Conservation (phyloP, 1,139 yeast genomes). For the Magnusiomyces sp. region DNA sequence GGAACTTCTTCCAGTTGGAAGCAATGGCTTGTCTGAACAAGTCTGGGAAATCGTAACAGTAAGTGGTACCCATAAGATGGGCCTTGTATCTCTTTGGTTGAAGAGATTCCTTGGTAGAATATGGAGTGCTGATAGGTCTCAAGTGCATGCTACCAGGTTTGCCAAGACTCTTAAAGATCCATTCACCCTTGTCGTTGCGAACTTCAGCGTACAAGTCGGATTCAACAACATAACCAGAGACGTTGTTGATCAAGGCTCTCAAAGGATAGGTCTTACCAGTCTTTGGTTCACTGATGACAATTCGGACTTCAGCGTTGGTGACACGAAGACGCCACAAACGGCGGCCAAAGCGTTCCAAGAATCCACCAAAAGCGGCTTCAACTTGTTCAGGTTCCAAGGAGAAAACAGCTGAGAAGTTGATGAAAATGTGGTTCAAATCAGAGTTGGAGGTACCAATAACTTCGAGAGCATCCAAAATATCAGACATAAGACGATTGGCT, state of each 20-base stretch:
- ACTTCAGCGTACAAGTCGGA: slow-evolving; percentile 92
- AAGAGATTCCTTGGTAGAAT: slow-evolving; percentile 94
- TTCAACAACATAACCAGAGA: slow-evolving; percentile 94
- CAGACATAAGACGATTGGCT: slow-evolving; percentile 92
- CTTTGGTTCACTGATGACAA: slow-evolving; percentile 82
- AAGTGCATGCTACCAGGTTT: slow-evolving; percentile 95
- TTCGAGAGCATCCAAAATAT: slow-evolving; percentile 89
- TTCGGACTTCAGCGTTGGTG: slow-evolving; percentile 94
- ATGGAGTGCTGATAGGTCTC: slow-evolving; percentile 91
- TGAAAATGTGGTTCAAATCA: slow-evolving; percentile 92
- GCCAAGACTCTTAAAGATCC: slow-evolving; percentile 85
- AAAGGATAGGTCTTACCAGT: slow-evolving; percentile 85
- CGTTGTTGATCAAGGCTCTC: slow-evolving; percentile 92
- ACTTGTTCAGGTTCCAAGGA: slow-evolving; percentile 92
- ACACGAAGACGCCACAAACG: slow-evolving; percentile 94
- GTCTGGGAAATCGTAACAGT: slow-evolving; percentile 97
- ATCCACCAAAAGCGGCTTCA: slow-evolving; percentile 95
- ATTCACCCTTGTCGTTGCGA: slow-evolving; percentile 82
- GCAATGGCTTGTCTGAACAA: slow-evolving; percentile 88
- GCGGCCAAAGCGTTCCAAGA: slow-evolving; percentile 95
- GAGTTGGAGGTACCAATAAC: slow-evolving; percentile 91
- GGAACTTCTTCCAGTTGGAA: slow-evolving; percentile 70
- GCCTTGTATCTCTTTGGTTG: slow-evolving; percentile 99
- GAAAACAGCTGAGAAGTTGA: slow-evolving; percentile 91
- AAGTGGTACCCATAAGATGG: slow-evolving; percentile 95